Evolutionary conservation across 306 rosid genomes (phyloP).

Genomic region (Fagus crenata): DNA sequence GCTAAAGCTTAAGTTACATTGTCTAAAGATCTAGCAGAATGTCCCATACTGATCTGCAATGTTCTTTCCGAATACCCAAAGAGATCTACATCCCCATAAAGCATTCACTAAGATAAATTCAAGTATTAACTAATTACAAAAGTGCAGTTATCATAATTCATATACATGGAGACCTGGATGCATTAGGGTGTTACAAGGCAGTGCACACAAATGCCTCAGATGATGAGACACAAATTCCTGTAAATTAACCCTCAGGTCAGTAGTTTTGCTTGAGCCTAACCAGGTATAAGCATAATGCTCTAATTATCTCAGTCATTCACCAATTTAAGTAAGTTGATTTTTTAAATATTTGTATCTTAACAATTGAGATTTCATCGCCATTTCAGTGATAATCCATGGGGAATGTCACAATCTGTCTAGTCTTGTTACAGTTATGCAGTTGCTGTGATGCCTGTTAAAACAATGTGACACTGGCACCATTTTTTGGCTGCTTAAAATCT

Average conservation of each 20-base stretch:
- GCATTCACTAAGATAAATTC: background rate
- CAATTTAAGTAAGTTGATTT: background rate
- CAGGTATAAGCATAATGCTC: background rate
- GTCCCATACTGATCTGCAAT: background rate
- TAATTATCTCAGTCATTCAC: background rate
- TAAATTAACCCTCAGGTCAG: background rate
- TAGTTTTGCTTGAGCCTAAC: background rate
- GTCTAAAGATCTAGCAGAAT: background rate
- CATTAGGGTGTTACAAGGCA: background rate
- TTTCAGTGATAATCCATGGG: background rate
- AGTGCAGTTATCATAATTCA: background rate
- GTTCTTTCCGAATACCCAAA: background rate
- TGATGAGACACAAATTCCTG: background rate
- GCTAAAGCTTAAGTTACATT: background rate
- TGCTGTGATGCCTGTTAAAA: background rate
- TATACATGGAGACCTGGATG: background rate
- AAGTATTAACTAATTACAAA: background rate
- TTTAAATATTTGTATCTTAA: background rate
- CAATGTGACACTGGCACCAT: background rate
- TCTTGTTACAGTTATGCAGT: background rate
- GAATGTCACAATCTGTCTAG: background rate
- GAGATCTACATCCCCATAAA: background rate
- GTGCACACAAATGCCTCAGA: background rate
- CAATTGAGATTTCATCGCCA: background rate
- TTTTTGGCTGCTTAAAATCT: background rate